Evolutionary conservation across 306 rosid genomes (phyloP).

Genomic region (Crataegus laevigata): DNA sequence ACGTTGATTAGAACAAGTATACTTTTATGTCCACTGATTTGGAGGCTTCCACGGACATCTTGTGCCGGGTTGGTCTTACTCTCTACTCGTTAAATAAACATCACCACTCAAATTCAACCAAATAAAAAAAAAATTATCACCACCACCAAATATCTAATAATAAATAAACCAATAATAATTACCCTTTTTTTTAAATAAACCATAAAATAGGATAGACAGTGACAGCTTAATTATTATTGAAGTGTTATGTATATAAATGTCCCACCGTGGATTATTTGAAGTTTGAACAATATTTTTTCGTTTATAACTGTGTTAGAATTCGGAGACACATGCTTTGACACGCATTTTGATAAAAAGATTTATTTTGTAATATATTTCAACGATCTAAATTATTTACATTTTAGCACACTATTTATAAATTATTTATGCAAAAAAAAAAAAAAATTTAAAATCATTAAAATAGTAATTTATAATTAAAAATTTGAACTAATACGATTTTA

Average conservation of each 20-base stretch:
- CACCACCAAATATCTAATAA: background rate
- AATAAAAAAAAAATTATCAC: too few relatives aligned
- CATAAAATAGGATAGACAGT: background rate
- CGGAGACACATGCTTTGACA: too few relatives aligned
- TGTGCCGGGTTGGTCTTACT: background rate
- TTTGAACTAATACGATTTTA: too few relatives aligned
- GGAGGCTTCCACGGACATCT: slow-evolving; percentile 21
- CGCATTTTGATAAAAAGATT: too few relatives aligned
- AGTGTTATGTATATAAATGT: background rate
- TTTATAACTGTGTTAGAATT: background rate
- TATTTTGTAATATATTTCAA: rapidly evolving
- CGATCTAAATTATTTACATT: rapidly evolving
- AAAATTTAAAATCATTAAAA: too few relatives aligned
- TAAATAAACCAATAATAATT: background rate
- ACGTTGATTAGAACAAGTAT: too few relatives aligned
- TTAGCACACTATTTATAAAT: too few relatives aligned
- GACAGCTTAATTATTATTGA: background rate
- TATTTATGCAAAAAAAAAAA: rapidly evolving
- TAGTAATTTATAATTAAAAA: rapidly evolving
- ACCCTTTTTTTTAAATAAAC: background rate
- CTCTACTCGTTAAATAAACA: background rate
- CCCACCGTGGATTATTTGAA: slow-evolving; percentile 10
- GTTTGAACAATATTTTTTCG: background rate
- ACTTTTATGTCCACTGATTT: slow-evolving; percentile 1
- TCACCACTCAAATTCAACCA: background rate